Percentiles rank a stretch among this genome's conserved stretches.
These are phyloP conservation scores for Aspergillus japonicus DNA, from an alignment of 2,329 filamentous ascomycete species.

Conservation along the genomic window DNA sequence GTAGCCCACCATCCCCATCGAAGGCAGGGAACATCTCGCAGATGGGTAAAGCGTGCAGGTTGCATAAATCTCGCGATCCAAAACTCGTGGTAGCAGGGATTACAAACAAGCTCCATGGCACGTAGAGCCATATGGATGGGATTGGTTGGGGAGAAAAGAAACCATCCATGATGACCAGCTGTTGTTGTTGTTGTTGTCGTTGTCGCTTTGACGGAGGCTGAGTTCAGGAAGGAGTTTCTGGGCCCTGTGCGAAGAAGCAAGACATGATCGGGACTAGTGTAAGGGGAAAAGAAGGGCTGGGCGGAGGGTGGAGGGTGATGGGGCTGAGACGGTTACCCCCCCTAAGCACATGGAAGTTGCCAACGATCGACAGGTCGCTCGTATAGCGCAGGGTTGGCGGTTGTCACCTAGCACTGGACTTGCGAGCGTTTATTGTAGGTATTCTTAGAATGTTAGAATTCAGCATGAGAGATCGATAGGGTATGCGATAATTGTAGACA, in stretches of 20 bases:
- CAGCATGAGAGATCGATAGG: conserved; percentile 9
- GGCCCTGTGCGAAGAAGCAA: not conserved
- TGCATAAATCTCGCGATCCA: not conserved
- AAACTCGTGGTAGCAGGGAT: not conserved
- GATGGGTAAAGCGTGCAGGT: not conserved
- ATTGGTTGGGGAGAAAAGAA: not conserved
- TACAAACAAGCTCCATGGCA: no score
- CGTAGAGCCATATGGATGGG: not conserved
- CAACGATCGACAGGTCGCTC: not conserved
- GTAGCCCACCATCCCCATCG: not conserved
- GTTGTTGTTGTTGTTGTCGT: not conserved
- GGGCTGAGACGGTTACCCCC: not conserved
- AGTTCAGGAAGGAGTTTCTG: not conserved
- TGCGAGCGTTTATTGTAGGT: not conserved
- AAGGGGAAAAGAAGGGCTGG: not conserved
- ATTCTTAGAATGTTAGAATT: conserved; percentile 13
- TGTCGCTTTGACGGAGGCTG: not conserved
- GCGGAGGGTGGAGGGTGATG: not conserved
- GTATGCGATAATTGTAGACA: conserved; percentile 12
- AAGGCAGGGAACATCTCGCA: not conserved
- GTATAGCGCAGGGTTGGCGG: not conserved
- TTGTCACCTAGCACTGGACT: not conserved
- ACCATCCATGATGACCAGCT: not conserved
- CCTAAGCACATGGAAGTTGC: not conserved
- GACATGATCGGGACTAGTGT: not conserved